phyloP scores from a whole-genome alignment of 768 basidiomycete genomes.

The Leccinum broughii region DNA sequence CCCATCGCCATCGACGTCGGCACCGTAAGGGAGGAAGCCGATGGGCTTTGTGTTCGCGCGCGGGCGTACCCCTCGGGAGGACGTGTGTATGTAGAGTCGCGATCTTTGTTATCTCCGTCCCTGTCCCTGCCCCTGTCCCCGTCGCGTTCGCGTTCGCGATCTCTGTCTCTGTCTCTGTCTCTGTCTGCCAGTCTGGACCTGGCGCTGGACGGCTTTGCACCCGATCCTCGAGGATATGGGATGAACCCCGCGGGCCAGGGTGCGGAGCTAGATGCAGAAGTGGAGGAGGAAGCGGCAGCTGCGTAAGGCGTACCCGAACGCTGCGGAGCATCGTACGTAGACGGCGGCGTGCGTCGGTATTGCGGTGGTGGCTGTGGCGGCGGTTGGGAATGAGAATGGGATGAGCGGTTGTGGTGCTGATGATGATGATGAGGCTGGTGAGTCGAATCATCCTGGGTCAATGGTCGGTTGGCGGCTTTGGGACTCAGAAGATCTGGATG shows the following conservation, averaged over 20 bases:
- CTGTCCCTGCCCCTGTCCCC: too few relatives aligned
- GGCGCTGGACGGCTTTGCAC: not conserved
- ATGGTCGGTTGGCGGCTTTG: slow-evolving; percentile 34
- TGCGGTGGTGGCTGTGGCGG: not conserved
- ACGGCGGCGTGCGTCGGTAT: not conserved
- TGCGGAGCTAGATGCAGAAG: not conserved
- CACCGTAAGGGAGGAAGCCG: slow-evolving; percentile 2
- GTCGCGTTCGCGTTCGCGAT: too few relatives aligned
- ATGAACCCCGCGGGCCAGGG: slow-evolving; percentile 24
- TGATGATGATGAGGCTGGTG: slow-evolving; percentile 1
- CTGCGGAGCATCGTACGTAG: not conserved
- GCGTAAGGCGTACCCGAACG: slow-evolving; percentile 17
- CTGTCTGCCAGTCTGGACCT: not conserved
- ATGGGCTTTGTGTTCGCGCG: slow-evolving; percentile 17
- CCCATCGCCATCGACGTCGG: not conserved
- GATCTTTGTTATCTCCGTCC: not conserved
- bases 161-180: not conserved
- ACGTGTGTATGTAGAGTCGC: not conserved
- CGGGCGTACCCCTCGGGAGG: slow-evolving; percentile 2
- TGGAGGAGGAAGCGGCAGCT: not conserved
- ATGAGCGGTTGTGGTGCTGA: not conserved
- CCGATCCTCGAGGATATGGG: slow-evolving; percentile 7
- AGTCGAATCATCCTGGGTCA: slow-evolving; percentile 20
- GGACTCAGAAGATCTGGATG: slow-evolving; percentile 47
- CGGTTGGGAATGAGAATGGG: not conserved